Conservation (phyloP, 441 rosid genomes). For the California macrophylla region DNA sequence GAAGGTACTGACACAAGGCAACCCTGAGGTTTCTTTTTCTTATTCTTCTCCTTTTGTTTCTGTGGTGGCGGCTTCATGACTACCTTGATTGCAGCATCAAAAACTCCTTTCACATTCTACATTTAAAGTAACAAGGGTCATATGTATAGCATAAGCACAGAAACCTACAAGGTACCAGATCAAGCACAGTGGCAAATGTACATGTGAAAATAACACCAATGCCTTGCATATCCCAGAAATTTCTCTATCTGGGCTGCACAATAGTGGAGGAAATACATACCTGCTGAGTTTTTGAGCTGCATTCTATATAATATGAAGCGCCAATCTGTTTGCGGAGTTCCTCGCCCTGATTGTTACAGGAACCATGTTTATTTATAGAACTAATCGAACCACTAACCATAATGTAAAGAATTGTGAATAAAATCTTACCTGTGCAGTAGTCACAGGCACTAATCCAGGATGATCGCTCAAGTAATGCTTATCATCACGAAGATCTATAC, state of each 20-base stretch:
- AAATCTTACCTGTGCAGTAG: conserved; percentile 69
- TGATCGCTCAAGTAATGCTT: conserved; percentile 92
- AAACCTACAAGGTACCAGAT: conserved; percentile 4
- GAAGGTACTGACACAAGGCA: conserved; percentile 61
- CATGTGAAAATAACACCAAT: too few species aligned
- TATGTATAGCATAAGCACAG: conserved; percentile 8
- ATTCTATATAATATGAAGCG: conserved; percentile 80
- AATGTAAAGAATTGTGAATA: conserved; percentile 8
- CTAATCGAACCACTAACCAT: conserved; percentile 12
- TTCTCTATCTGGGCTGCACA: too few species aligned
- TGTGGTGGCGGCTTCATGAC: conserved; percentile 78
- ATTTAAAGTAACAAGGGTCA: conserved; percentile 13
- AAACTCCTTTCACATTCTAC: conserved; percentile 93
- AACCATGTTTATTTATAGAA: conserved; percentile 10
- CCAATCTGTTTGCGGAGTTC: conserved; percentile 90
- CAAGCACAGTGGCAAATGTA: too few species aligned
- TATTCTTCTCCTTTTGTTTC: conserved; percentile 58
- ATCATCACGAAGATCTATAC: conserved; percentile 91
- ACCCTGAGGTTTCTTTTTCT: conserved; percentile 45
- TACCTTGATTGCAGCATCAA: conserved; percentile 85
- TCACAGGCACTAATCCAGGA: conserved; percentile 86
- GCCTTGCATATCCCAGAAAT: too few species aligned
- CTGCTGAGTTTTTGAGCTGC: conserved; percentile 99
- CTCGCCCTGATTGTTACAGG: conserved; percentile 57
- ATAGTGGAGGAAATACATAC: conserved; percentile 19